phyloP scores from a whole-genome alignment of 176 grass and related monocot species.

The Musa acuminata region DNA sequence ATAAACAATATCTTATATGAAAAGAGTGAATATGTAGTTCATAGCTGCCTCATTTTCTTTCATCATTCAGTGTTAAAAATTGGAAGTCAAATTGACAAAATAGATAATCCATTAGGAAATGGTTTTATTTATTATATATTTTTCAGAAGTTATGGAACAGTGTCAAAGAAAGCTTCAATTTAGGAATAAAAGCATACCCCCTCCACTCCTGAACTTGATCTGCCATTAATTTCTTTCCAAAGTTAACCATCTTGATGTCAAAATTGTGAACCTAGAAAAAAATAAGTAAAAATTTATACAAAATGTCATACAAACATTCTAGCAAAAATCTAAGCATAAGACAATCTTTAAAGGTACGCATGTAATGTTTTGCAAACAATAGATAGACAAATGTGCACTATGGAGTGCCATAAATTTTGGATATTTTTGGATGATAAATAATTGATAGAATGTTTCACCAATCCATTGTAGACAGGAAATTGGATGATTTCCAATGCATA shows the following conservation, averaged over 20 bases:
- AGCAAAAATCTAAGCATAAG: neutral
- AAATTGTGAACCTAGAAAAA: neutral
- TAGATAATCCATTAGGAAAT: neutral
- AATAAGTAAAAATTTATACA: neutral
- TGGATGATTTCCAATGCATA: no score
- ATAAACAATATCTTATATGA: no score
- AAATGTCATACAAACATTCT: neutral
- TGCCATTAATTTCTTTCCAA: conserved; percentile 17
- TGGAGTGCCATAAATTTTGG: no score
- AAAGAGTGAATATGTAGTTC: no score
- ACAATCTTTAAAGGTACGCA: neutral
- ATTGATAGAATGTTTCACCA: no score
- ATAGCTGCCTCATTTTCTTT: no score
- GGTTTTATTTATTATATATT: neutral
- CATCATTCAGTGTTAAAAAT: no score
- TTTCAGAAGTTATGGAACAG: neutral
- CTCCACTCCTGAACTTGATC: conserved; percentile 9
- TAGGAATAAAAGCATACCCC: neutral
- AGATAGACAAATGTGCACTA: neutral
- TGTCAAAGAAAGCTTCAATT: neutral
- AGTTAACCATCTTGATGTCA: conserved; percentile 19
- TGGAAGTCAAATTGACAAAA: neutral
- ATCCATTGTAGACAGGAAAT: no score
- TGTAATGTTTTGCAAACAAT: neutral
- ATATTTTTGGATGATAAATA: no score